Base-by-base conservation (phyloP, 805 yeast genomes). In the Starmerella apis region DNA sequence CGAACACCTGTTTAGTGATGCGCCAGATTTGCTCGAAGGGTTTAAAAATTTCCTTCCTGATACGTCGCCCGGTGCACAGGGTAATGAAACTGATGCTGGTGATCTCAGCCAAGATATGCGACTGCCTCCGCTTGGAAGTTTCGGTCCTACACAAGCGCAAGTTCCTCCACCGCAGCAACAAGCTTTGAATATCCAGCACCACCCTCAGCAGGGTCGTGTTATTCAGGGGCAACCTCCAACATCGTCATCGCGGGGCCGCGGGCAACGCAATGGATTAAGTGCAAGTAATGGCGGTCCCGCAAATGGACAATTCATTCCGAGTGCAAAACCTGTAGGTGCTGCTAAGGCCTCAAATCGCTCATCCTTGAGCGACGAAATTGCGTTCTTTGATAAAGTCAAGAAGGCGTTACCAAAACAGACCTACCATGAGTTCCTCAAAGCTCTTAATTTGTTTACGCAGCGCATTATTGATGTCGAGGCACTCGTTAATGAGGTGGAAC, bases 41-140 rank as follows among this genome's bases (percentile, higher is more conserved):
- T 92, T 92, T 68, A 87, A 88, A 65, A 88, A 87, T 65, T 92
- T 92, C 65, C 74, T 92, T 65, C 98, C 98, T 2, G 97, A 90
- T 61, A 76, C 82, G 4, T 67, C 73, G n/a, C 73, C 70, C 23
- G 56, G 55, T 66, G 68, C 60, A 68, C 59, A 43, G 24, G 41
- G 30, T 18, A 16, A 14, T 19, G 37, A 48, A 14, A 47, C 38
- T 19, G 53, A 45, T 35, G 39, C 6, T 16, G 33, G 37, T 16
- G 39, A 20, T 4, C 3, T 18, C 10, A 23, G n/a, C 8, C 56
- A 63, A 31, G 63, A 59, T 16, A 68, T 76, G 33, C 85, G 83
- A 55, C 72, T 85, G 49, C 95, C 95, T 9, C 95, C 95, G 1
- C 86, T 86, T 27, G 95, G 95, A 5, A 85, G 77, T 63, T 86